Base-by-base conservation (phyloP, 371 early-diverging fungal species). In the Mucor indicus region DNA sequence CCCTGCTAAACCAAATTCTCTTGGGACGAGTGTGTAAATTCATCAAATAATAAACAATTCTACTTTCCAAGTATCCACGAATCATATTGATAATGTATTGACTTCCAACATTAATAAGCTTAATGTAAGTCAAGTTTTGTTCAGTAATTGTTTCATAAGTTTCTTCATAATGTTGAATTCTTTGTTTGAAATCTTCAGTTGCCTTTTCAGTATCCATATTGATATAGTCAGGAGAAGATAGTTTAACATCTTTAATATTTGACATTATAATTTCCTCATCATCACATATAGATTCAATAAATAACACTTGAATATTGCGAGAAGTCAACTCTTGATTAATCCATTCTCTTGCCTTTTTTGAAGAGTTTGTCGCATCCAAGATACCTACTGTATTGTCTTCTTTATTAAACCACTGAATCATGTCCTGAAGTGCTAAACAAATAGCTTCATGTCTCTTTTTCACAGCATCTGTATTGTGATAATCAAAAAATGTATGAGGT, bases 321-420 rank as follows among this genome's bases (percentile, higher is more conserved):
- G 79, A 71, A 25, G 77, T 67, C 57, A 90, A 84, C 38, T 40
- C 52, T 9, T 86, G 77, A 29, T 85, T 61, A 22, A 97, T 72
- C 76, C 82, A 77, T 33, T 74, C 62, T 56, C 98, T 74, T 41
- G 95, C 76, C 36, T 83, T 84, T n/a, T 66, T 77, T 1, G 97
- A 95, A 11, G 93, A 89, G 63, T 98, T 98, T 11, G 97, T 97
- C 16, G 96, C 99, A 62, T 98, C 99, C 57, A 96, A 95, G 15
- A 96, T 81, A 11, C 90, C 98, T 13, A 95, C 91, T 2, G 76
- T 77, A 7, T 84, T 88, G 24, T 82, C 71, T 13, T 81, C 80
- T 44, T 76, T 79, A 20, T 80, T 74, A 54, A 97, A 87, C 96
- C 96, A 98, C 29, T 61, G 57, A 16, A 95, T 61, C 92, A 97